Evolutionary conservation across 352 stramenopile genomes (phyloP), one percentile per base, ranked within the genome.

Genomic region (Phytopythium mirpurense): DNA sequence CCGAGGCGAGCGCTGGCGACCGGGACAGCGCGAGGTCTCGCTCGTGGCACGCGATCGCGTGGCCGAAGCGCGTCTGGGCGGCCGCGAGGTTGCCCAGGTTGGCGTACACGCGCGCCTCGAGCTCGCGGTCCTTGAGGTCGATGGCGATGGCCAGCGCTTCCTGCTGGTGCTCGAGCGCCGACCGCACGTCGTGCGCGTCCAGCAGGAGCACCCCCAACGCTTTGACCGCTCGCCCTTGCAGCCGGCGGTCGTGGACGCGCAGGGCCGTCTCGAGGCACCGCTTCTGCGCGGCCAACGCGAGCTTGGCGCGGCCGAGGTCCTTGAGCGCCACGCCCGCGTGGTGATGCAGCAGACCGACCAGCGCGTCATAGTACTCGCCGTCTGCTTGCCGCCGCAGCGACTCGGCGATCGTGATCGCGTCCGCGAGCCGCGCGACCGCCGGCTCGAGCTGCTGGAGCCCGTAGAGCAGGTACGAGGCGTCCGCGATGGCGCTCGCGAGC

Each of bases 41-140:
- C 38, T 79, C 56, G 47, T 91, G 76, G 47, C 70, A 88, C 8
- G 64, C 72, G 21, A 90, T 45, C 14, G 83, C 76, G 32, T 86
- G 80, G 18, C 63, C 67, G 19, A 84, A 72, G 50, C 90, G 68
- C 29, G 65, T 29, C 43, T 88, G 67, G 3, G 65, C 61, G 9
- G 72, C 61, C 4, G 75, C 79, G 21, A 93, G 60, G 34, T 91
- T 93, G 43, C 83, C 83, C 21, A 93, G 54, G 49, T 93, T 93
- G 15, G 83, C 83, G 44, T 85, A 85, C 37, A 88, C 75, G 11
- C 83, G 74, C 1, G 78, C 79, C 45, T 90, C 80, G 12, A 91
- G 74, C 37, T 93, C 83, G 12, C 47, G 50, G 53, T 90, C 80
- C 15, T 67, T 62, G 12, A 71, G 62, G 19, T 70, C 56, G 3